Conservation (phyloP, 306 rosid species). For the Gastrolobium villosum region DNA sequence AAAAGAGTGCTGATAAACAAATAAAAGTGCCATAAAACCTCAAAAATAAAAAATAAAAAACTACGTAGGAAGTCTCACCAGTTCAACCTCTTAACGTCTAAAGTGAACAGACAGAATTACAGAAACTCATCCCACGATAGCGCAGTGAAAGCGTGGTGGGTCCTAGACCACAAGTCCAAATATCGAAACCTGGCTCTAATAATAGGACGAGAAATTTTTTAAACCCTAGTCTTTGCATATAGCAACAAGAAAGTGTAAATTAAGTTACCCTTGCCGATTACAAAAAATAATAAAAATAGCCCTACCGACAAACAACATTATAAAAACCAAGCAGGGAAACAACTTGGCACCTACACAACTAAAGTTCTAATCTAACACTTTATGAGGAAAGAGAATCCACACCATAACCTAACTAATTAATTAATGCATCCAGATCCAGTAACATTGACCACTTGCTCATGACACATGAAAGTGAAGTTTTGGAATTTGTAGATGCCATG, state of each 20-base stretch:
- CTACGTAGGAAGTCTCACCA: too few relatives aligned
- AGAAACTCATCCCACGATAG: too few relatives aligned
- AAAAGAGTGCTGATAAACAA: too few relatives aligned
- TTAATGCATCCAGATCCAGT: neutral
- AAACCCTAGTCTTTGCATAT: neutral
- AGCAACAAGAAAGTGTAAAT: neutral
- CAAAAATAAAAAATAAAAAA: too few relatives aligned
- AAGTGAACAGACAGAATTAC: too few relatives aligned
- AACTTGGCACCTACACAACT: neutral
- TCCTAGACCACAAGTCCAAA: too few relatives aligned
- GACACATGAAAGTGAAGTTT: neutral
- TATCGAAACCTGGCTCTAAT: too few relatives aligned
- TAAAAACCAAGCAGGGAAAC: neutral
- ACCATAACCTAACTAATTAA: neutral
- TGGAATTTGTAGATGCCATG: neutral
- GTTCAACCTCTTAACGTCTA: too few relatives aligned
- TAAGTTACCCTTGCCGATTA: neutral
- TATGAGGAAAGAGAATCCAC: neutral
- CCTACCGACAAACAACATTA: conserved; percentile 1
- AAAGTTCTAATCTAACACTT: neutral
- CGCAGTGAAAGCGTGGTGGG: too few relatives aligned
- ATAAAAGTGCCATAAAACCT: too few relatives aligned
- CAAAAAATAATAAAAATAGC: too few relatives aligned
- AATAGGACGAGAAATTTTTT: too few relatives aligned
- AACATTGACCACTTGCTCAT: conserved; percentile 3